These are phyloP conservation scores for Pythium guiyangense DNA, from an alignment of 352 stramenopile species.

Conservation along the genomic window DNA sequence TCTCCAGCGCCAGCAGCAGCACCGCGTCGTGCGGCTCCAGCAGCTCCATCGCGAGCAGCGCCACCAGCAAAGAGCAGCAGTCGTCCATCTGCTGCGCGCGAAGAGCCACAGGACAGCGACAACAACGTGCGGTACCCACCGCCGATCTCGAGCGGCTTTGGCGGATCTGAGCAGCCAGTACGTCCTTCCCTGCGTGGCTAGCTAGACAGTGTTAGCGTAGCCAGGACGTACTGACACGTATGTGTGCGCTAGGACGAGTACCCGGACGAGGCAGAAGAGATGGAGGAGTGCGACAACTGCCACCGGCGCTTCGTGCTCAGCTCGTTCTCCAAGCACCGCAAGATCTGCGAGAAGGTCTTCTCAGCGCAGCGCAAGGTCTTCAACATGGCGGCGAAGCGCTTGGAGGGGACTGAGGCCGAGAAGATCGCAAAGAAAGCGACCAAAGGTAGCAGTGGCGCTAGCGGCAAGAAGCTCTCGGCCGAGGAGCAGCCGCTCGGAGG, in stretches of 20 bases:
- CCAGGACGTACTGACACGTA: no score
- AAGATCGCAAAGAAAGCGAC: constrained; percentile 48
- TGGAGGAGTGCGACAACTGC: constrained; percentile 77
- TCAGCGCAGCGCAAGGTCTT: constrained; percentile 80
- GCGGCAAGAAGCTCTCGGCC: constrained; percentile 14
- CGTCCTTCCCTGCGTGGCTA: background rate
- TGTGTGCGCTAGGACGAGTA: constrained; percentile 38
- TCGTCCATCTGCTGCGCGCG: constrained; percentile 18
- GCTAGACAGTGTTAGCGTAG: no score
- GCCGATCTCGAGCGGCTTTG: constrained; percentile 39
- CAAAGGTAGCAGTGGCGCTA: constrained; percentile 12
- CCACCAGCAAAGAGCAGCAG: constrained; percentile 8
- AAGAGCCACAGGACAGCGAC: constrained; percentile 23
- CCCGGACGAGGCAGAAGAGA: constrained; percentile 38
- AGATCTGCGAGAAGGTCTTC: constrained; percentile 88
- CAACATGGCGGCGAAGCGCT: constrained; percentile 76
- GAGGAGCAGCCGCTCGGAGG: constrained; percentile 54
- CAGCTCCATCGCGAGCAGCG: constrained; percentile 4
- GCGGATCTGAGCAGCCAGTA: constrained; percentile 30
- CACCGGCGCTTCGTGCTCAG: constrained; percentile 75
- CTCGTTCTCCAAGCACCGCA: constrained; percentile 75
- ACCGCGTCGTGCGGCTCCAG: constrained; percentile 6
- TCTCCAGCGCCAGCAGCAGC: constrained; percentile 7
- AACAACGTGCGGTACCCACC: constrained; percentile 18
- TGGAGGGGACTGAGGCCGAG: constrained; percentile 68